These are phyloP conservation scores for Sugiyamaella grinbergsii DNA, from an alignment of 1,139 yeast genomes.

Conservation along the genomic window DNA sequence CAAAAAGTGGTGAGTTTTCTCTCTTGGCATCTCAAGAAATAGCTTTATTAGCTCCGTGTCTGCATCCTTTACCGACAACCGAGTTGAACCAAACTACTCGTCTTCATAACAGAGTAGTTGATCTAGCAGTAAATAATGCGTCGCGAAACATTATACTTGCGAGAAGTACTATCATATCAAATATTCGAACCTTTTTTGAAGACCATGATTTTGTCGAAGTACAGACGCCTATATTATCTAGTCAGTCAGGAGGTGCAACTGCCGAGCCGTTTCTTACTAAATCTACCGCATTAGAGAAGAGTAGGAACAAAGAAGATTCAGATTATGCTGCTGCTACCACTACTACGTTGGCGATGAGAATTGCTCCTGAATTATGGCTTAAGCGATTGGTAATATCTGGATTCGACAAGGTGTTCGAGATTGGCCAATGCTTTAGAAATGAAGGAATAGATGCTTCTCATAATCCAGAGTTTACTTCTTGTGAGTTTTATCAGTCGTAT, in stretches of 20 bases:
- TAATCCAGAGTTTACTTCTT: slow-evolving; percentile 92
- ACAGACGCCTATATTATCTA: slow-evolving; percentile 79
- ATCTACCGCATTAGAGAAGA: slow-evolving; percentile 51
- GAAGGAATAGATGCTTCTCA: slow-evolving; percentile 94
- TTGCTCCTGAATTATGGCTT: slow-evolving; percentile 95
- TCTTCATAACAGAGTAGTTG: slow-evolving; percentile 69
- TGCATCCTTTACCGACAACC: slow-evolving; percentile 66
- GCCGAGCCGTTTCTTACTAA: slow-evolving; percentile 77
- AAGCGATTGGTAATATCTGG: slow-evolving; percentile 82
- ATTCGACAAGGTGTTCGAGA: slow-evolving; percentile 80
- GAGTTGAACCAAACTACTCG: slow-evolving; percentile 58
- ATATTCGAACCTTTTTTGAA: slow-evolving; percentile 60
- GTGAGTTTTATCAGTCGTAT: slow-evolving; percentile 88
- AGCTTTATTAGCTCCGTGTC: slow-evolving; percentile 62
- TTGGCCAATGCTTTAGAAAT: slow-evolving; percentile 83
- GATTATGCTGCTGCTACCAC: slow-evolving; percentile 18
- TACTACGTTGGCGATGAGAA: slow-evolving; percentile 59
- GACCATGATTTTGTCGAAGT: slow-evolving; percentile 71
- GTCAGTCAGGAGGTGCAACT: slow-evolving; percentile 78
- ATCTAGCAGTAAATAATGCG: slow-evolving; percentile 62
- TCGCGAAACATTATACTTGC: slow-evolving; percentile 55
- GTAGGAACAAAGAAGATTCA: background rate
- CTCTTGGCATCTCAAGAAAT: slow-evolving; percentile 58
- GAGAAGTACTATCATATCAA: slow-evolving; percentile 55
- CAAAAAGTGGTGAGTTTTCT: slow-evolving; percentile 79